Evolutionary conservation across 495 filamentous ascomycete genomes (phyloP), one percentile per base, ranked within the genome.

Genomic region (Peziza echinospora): DNA sequence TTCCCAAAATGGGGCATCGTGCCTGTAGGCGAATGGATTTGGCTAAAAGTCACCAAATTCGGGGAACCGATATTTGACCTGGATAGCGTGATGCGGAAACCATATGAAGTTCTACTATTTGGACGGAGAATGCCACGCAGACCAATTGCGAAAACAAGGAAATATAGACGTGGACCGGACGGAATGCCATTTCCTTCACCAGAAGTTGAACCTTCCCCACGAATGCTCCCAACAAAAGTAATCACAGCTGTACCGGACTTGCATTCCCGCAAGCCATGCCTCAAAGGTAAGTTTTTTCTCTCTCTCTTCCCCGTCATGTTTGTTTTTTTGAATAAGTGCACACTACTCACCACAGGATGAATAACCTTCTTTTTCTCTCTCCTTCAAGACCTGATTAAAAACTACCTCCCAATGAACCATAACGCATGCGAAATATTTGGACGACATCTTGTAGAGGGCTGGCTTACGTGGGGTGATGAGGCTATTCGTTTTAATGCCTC

Each of bases 401-500:
- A 59, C 24, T 46, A 68, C 24, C 41, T 73, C 24, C 66, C 66
- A 2, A 39, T 47, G 13, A 51, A 66, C 4, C 83, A 86, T 54
- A 54, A 63, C 23, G 83, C 71, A 3, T 57, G 93, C 23, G 89
- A 97, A 63, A 71, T 96, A 2, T 97, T 94, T 67, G 84, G 85
- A 3, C 64, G 89, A 34, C 75, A 85, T 51, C 63, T 93, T 34
- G 91, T 85, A 0, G 72, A 78, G 30, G 84, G 80, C 2, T 96
- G 89, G 87, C 82, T 76, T 72, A 72, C 72, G 24, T 92, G 80
- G 78, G 87, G 89, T 5, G 72, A 94, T 59, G 82, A 97, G 59
- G 82, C 72, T 1, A 60, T 93, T 21, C 77, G 76, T 48, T 93
- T 85, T 55, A 86, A 91, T 58, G 71, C 68, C 47, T 62, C 67